Evolutionary conservation across 2,329 filamentous ascomycete species (phyloP), one percentile per base, ranked within the genome.

Genomic region (Apiospora sp.): DNA sequence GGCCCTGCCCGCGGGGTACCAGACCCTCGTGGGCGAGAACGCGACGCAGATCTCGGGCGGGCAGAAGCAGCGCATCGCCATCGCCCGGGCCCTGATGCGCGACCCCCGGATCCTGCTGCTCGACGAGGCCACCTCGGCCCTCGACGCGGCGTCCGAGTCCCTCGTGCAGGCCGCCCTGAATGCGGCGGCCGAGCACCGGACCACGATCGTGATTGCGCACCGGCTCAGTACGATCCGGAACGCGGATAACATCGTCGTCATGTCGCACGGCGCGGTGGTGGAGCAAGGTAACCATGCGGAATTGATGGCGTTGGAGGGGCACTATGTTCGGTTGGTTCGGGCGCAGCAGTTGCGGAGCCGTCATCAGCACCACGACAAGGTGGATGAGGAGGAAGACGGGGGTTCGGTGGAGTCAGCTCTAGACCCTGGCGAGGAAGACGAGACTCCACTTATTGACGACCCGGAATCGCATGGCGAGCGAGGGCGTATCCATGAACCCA

Each of bases 161-260:
- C 89, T 94, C 0, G 93, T 95, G 27, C 93, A 95, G 82, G 90
- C 88, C 0, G 93, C 93, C 0, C 86, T 95, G 24, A 92, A 97
- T 80, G 90, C 90, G 72, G 94, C 94, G 2, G 91, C 94, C n/a
- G 91, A 93, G 84, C 93, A 91, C 49, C 88, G 94, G 68, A 97
- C 94, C 10, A 98, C 95, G 0, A 95, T 98, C 74, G 94, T 94
- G 0, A 95, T 98, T 0, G 95, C 96, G 2, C 95, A 98, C 83
- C 87, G 95, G 37, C 84, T 98, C 8, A 93, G 91, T 77, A 98
- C 95, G 0, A 97, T 98, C 72, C 94, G 97, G 79, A 94, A 96
- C 80, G 95, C 95, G 0, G 95, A 98, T 80, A 86, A 95, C 54
- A 98, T 98, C 76, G 97, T 96, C 74, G 95, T 98, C 19, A 95